Percentiles rank a stretch among this genome's conserved stretches.
Conservation (phyloP, 2,329 filamentous ascomycete species). For the Fusarium papillatum region DNA sequence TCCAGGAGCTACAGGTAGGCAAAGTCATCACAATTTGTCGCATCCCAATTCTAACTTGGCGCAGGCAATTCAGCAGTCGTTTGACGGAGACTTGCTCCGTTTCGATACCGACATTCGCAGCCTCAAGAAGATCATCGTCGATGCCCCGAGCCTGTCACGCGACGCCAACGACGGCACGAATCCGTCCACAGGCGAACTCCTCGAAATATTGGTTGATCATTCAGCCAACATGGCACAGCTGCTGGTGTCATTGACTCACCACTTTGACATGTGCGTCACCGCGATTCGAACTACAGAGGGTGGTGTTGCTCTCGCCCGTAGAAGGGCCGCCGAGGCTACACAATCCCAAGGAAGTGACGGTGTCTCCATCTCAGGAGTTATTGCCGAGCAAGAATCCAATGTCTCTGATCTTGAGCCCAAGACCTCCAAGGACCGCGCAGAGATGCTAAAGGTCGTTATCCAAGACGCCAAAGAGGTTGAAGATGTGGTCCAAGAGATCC, state of each 20-base stretch:
- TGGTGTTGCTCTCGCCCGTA: constrained; percentile 76
- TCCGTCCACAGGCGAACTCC: constrained; percentile 63
- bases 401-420: constrained; percentile 74
- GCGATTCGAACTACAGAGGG: constrained; percentile 93
- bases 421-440: constrained; percentile 79
- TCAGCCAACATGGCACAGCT: constrained; percentile 87
- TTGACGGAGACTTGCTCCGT: constrained; percentile 80
- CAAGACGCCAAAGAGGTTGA: constrained; percentile 78
- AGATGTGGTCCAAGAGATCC: constrained; percentile 78
- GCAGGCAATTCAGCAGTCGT: constrained; percentile 75
- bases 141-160: constrained; percentile 51
- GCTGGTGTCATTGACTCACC: constrained; percentile 83
- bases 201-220: constrained; percentile 77
- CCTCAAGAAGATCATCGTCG: constrained; percentile 70
- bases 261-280: constrained; percentile 94
- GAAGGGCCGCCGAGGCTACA: constrained; percentile 75
- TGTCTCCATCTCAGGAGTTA: constrained; percentile 77
- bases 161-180: constrained; percentile 48
- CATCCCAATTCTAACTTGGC: constrained; percentile 14
- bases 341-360: constrained; percentile 60
- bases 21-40: not conserved
- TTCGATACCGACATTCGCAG: constrained; percentile 82
- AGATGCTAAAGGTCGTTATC: constrained; percentile 86
- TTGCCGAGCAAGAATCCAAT: constrained; percentile 68
- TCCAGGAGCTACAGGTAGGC: constrained; percentile 76